Evolutionary conservation across 345 rosid species (phyloP), one percentile per base, ranked within the genome.

Genomic region (Populus nigra): DNA sequence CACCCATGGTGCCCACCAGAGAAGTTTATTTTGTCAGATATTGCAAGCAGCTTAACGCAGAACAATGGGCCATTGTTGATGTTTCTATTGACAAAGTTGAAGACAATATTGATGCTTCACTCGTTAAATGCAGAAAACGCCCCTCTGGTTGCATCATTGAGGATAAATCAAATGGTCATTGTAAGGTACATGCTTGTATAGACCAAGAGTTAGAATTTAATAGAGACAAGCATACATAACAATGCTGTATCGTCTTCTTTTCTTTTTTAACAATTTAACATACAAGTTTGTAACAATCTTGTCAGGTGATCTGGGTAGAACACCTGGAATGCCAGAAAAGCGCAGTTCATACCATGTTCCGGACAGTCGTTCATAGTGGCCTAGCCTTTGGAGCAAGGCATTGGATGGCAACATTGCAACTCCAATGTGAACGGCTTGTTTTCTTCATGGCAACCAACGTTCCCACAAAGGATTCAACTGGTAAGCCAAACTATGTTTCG

Each of bases 361-460:
- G 97, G 8, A 83, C 97, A 36, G 77, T 91, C 38, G 93, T 94
- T 10, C 90, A 83, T 81, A 90, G 94, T 25, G 99, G 99, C 67
- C 79, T 91, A 68, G 97, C 99, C 65, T 96, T 96, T 59, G 98
- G 99, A 18, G 99, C 99, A 35, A 87, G 90, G 77, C 99, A 89
- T 80, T 93, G 99, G 99, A 83, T 92, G 63, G 86, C 94, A 69
- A 90, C 97, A 2, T 76, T 96, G 82, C 94, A 91, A 87, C 93
- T 87, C 69, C 97, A 93, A 63, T 96, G 99, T 35, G 99, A 96
- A 75, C 88, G 94, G 77, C 91, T 90, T 9, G 98, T 94, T 22
- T 96, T 96, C 90, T 94, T 89, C 91, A 92, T 96, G 99, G 99
- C 99, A 43, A 96, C 97, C 75, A 94, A 96, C 80, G 98, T 96